Base-by-base conservation (phyloP, 2,329 filamentous ascomycete genomes). In the Aspergillus tamarii region DNA sequence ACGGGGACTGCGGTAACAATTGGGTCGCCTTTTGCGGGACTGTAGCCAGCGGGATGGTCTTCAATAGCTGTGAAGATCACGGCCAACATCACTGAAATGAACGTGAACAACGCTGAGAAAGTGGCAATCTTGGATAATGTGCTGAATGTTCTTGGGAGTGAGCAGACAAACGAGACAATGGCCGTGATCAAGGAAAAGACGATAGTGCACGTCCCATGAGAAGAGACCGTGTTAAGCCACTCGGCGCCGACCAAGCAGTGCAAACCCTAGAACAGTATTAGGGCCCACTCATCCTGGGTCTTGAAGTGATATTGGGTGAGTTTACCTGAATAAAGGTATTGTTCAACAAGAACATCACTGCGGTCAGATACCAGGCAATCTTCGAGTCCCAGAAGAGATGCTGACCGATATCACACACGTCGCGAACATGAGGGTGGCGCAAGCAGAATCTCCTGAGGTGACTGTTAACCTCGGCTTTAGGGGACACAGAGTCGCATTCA, bases 341-440 rank as follows among this genome's bases (percentile, higher is more conserved):
- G 85, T 97, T 97, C 66, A 97, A 78, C 53, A 97, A 81, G 78
- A 97, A 97, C 91, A 96, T 96, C 76, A 92, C 81, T 1, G 92
- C 93, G 1, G 88, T 89, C 61, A 84, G 80, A 71, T 83, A 88
- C 82, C 87, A 89, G 2, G 84, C 88, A 87, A 90, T 92, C 64
- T 86, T 88, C 77, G 92, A 89, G 68, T 90, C 89, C 89, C 91
- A 96, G 80, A 96, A 97, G 26, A 97, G 87, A 85, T 94, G 94
- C 78, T 97, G 92, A n/a, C 93, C 94, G 74, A 97, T 91, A 75
- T 97, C 94, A 75, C 93, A 97, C 16, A 97, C 92, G 81, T 97
- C 94, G 70, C 93, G 89, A 64, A 96, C 89, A 76, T 97, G 92
- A 0, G 94, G 94, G 74, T 97, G 93, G 55, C 93, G 88, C 63